These are phyloP conservation scores for Eucalyptus dawsonii DNA, from an alignment of 345 rosid species.

Conservation along the genomic window DNA sequence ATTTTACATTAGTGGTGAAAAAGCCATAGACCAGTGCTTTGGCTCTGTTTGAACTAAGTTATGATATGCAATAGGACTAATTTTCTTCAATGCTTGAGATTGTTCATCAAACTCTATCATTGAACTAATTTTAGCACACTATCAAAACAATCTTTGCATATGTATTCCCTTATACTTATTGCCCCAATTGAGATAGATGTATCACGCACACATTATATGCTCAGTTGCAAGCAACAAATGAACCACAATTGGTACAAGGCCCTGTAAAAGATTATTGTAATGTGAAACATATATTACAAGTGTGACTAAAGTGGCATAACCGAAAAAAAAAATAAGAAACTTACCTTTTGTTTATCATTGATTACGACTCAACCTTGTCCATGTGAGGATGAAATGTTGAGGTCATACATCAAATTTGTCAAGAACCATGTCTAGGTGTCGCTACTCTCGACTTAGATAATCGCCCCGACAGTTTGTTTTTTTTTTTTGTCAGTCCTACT, in stretches of 20 bases:
- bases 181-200: background rate
- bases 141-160: background rate
- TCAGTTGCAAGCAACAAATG: fast-evolving
- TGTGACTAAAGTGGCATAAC: too few relatives aligned
- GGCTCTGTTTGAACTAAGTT: background rate
- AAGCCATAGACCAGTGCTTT: background rate
- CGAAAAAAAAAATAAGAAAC: too few relatives aligned
- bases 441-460: too few relatives aligned
- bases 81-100: background rate
- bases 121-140: background rate
- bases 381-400: too few relatives aligned
- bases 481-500: too few relatives aligned
- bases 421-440: too few relatives aligned
- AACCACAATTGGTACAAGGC: fast-evolving
- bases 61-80: background rate
- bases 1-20: background rate
- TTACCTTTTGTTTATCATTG: too few relatives aligned
- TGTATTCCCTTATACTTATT: background rate
- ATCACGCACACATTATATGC: background rate
- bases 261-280: background rate
- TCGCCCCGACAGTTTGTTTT: too few relatives aligned
- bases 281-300: too few relatives aligned
- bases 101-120: background rate
- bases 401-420: too few relatives aligned
- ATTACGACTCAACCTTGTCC: too few relatives aligned